Base-by-base conservation (phyloP, 805 yeast genomes). In the Saturnispora hagleri region DNA sequence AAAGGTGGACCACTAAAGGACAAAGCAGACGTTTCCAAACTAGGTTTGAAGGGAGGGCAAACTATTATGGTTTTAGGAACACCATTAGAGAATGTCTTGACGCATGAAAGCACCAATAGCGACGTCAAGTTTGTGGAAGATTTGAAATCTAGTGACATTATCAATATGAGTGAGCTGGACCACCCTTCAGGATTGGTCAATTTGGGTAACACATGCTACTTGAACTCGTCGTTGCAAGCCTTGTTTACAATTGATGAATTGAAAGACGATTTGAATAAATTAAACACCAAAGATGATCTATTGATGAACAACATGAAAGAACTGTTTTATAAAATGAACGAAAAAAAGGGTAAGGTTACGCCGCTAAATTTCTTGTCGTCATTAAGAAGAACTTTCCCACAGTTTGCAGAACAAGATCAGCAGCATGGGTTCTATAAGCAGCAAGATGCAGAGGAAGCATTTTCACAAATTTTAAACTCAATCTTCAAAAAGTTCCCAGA, bases 391-490 rank as follows among this genome's bases (percentile, higher is more conserved):
- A 70, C 73, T 17, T 86, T 80, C 63, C 97, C 98, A 2, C 98
- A 93, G 69, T 93, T 93, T 68, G 86, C 85, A 43, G 97, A 91
- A 65, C 79, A 81, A 54, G 84, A 80, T 55, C 53, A 50, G 15
- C 70, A 72, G 28, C 72, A 73, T 48, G 97, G 97, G 1, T 70
- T 76, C 52, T 86, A 77, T 64, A 89, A 88, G 68, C 99, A 93
- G 70, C 99, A 93, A 70, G 99, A 93, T 72, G 99, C 99, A 0
- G 99, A 93, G 70, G 99, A 93, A 66, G 86, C 91, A 17, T 89
- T 81, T 69, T 84, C 97, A n/a, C 91, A 86, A 65, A 75, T 93
- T 48, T 69, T 90, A 56, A 69, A 72, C 35, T 69, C 75, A 33
- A 66, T 88, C 54, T 66, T 75, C 36, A 61, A 67, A 22, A 75